Evolutionary conservation across 257 asterid species (phyloP).

Genomic region (Nicotiana sylvestris): DNA sequence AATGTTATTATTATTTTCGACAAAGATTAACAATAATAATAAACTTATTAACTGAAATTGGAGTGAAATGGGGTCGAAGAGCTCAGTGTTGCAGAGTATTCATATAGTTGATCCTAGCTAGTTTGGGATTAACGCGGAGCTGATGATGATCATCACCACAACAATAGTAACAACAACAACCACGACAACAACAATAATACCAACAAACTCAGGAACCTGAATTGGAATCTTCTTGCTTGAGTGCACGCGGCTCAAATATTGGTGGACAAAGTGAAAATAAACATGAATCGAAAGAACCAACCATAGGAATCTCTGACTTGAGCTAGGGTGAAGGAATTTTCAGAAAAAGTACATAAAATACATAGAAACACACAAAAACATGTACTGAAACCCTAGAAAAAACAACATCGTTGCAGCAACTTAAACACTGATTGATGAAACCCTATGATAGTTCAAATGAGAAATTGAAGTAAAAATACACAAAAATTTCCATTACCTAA

Average conservation of each 20-base stretch:
- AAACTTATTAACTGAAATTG: background rate
- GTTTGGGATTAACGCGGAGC: background rate
- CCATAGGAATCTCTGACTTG: background rate
- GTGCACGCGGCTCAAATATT: background rate
- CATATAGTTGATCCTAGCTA: background rate
- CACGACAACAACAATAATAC: background rate
- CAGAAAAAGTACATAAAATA: too few relatives aligned
- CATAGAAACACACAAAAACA: background rate
- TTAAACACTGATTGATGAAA: background rate
- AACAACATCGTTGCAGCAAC: background rate
- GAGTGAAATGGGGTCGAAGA: background rate
- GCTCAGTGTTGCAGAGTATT: background rate
- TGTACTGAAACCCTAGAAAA: background rate
- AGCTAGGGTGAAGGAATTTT: background rate
- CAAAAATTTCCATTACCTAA: background rate
- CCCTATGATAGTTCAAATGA: background rate
- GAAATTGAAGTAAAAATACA: background rate
- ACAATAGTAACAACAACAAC: too few relatives aligned
- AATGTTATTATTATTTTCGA: too few relatives aligned
- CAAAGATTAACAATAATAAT: background rate
- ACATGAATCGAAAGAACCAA: background rate
- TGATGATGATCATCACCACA: background rate
- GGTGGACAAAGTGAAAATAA: background rate
- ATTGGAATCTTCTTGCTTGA: background rate
- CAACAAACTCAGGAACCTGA: background rate